These are phyloP conservation scores for Eutypa lata DNA, from an alignment of 2,329 filamentous ascomycete genomes.

Conservation along the genomic window DNA sequence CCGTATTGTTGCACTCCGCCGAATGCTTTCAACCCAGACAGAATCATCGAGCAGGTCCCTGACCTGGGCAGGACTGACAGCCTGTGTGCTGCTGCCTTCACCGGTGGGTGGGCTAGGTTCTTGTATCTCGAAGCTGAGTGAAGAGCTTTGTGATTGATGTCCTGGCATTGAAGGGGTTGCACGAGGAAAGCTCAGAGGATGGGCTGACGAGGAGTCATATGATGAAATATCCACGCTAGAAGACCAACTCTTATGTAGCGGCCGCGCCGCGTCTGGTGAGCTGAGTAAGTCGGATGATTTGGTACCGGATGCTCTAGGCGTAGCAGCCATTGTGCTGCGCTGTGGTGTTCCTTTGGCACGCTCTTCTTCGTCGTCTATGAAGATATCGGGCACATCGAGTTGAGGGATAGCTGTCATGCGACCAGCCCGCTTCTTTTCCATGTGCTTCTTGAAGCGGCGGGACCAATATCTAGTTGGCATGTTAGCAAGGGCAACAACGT, in stretches of 20 bases:
- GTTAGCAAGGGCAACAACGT: constrained; percentile 13
- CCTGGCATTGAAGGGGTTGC: constrained; percentile 37
- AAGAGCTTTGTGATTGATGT: constrained; percentile 45
- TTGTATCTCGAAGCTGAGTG: constrained; percentile 58
- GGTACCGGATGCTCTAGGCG: constrained; percentile 12
- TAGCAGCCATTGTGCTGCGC: constrained; percentile 27
- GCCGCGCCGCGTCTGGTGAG: constrained; percentile 32
- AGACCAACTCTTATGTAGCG: constrained; percentile 40
- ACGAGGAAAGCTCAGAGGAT: constrained; percentile 54
- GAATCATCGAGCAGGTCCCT: constrained; percentile 84
- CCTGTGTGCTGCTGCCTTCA: constrained; percentile 52
- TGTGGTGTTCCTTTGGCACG: constrained; percentile 25
- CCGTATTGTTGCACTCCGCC: constrained; percentile 74
- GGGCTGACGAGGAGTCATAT: constrained; percentile 40
- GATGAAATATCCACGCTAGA: constrained; percentile 41
- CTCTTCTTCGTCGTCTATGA: constrained; percentile 75
- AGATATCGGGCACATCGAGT: constrained; percentile 84
- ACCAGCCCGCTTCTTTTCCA: constrained; percentile 68
- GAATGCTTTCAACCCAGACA: constrained; percentile 89
- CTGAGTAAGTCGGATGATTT: constrained; percentile 32
- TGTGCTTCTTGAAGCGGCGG: constrained; percentile 72
- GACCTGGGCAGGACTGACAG: constrained; percentile 72
- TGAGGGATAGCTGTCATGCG: constrained; percentile 77
- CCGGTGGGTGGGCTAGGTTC: constrained; percentile 37
- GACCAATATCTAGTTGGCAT: constrained; percentile 65